Evolutionary conservation across 2,329 filamentous ascomycete genomes (phyloP), one percentile per base, ranked within the genome.

Genomic region (Sporothrix pseudoabietina): DNA sequence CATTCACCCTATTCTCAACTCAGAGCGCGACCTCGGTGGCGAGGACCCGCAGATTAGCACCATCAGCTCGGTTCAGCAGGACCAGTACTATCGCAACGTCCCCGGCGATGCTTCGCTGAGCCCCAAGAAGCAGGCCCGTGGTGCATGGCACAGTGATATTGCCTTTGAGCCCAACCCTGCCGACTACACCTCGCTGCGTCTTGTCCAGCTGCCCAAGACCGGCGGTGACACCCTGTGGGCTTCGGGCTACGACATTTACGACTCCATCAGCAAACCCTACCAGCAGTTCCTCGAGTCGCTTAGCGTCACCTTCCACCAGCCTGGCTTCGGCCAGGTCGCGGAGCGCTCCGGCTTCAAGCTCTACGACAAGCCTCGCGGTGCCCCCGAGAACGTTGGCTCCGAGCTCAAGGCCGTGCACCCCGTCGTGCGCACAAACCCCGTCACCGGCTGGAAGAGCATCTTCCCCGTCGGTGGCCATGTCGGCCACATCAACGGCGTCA

Each of bases 1-100:
- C 77, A 87, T 90, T 75, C 86, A 91, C 78, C 88, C 88, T 0
- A 79, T 90, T 8, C 81, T 86, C 70, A 89, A 90, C 79, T 83
- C 83, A 61, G 82, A 82, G 16, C 82, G 83, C n/a, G 86, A 88
- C 77, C 81, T 87, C 2, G 87, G 86, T 3, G 84, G 83, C 16
- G 77, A 78, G 0, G 88, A 90, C 74, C 81, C 82, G 3, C 82
- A 89, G 76, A 88, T 90, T 76, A 88, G 85, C 79, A 86, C 85
- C n/a, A 90, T 91, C 78, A 86, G 83, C 74, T 88, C 87, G 0
- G 79, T 84, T 19, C 83, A 85, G 73, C 79, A 80, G 61, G 84
- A 84, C 76, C 81, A 83, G 75, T 79, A 81, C 78, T 81, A 82
- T 77, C 76, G 47, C 61, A 74, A 5, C 26, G 71, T 8, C n/a